Evolutionary conservation across 768 basidiomycete genomes (phyloP), one percentile per base, ranked within the genome.

Genomic region (Suillus hirtellus): DNA sequence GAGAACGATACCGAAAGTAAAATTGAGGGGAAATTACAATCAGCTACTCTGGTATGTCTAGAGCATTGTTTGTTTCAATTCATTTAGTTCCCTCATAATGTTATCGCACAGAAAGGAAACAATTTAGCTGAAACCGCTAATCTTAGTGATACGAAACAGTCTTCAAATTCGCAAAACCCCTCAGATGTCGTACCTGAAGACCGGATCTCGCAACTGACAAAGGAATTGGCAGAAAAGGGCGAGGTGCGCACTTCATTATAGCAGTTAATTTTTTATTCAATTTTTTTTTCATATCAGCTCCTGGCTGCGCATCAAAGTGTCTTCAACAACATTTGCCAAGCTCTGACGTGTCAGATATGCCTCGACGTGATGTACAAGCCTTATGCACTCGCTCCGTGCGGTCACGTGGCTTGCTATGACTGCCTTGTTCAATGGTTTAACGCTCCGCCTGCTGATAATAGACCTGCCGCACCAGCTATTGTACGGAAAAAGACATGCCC

Each of bases 401-500:
- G 91, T 5, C 90, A 92, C 65, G 78, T 89, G 55, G 84, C 85
- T 3, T 93, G 90, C 68, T 83, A 92, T 64, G 70, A 75, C 17
- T 92, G 92, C 69, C 85, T 94, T 12, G 81, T 93, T 19, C 80
- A 81, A 40, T 94, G 92, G 92, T 94, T 93, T 73, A 87, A 83
- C 4, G 80, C 82, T 42, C 71, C 79, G 31, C 75, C 74, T 10
- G 58, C 71, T 3, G 76, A 69, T 56, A 71, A 68, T 64, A 70
- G 56, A 49, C 67, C 62, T 38, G 68, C 40, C 17, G 70, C 42
- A 56, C 76, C 76, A 21, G 52, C 68, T 27, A 69, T 76, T 49
- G 68, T 68, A 63, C 78, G 72, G 69, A 80, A 66, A 71, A 84
- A 75, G 75, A 79, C 75, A 8, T 80, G 74, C 64, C 82, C 79